Conservation (phyloP, 1,284 basidiomycete genomes). For the Pisolithus thermaeus region DNA sequence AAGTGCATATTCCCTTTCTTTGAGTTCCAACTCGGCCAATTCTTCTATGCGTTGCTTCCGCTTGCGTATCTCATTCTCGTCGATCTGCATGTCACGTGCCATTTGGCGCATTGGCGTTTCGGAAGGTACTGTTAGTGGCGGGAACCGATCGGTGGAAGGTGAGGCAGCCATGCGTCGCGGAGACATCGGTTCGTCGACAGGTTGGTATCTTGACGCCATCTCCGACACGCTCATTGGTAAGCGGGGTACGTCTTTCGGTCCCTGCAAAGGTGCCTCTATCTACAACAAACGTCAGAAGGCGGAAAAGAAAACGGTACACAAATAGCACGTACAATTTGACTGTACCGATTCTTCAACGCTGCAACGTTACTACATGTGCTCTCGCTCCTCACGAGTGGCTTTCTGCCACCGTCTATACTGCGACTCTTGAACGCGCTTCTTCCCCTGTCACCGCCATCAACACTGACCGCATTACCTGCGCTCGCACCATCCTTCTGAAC, state of each 20-base stretch:
- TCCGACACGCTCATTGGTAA: slow-evolving; percentile 58
- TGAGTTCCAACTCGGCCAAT: slow-evolving; percentile 43
- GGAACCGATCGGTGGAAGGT: slow-evolving; percentile 25
- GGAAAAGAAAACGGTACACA: neutral
- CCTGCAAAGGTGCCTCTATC: slow-evolving; percentile 48
- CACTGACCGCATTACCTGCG: slow-evolving; percentile 13
- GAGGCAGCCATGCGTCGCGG: slow-evolving; percentile 28
- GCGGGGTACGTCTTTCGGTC: slow-evolving; percentile 55
- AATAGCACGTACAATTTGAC: slow-evolving; percentile 42
- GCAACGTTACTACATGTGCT: slow-evolving; percentile 61
- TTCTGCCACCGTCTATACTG: slow-evolving; percentile 26
- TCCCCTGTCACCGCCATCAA: slow-evolving; percentile 11
- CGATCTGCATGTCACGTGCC: slow-evolving; percentile 15
- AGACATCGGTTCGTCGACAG: slow-evolving; percentile 34
- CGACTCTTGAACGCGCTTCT: slow-evolving; percentile 17
- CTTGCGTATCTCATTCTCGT: slow-evolving; percentile 29
- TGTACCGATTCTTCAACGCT: slow-evolving; percentile 60
- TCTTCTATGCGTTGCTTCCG: slow-evolving; percentile 47
- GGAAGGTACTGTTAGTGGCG: neutral
- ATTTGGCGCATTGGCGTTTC: slow-evolving; percentile 13
- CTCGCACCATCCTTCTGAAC: slow-evolving; percentile 14
- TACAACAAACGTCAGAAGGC: slow-evolving; percentile 18
- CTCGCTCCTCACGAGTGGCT: slow-evolving; percentile 39
- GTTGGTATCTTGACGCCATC: slow-evolving; percentile 59
- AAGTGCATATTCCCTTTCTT: slow-evolving; percentile 50